Evolutionary conservation across 805 yeast genomes (phyloP).

Genomic region (Yarrowia sp.): DNA sequence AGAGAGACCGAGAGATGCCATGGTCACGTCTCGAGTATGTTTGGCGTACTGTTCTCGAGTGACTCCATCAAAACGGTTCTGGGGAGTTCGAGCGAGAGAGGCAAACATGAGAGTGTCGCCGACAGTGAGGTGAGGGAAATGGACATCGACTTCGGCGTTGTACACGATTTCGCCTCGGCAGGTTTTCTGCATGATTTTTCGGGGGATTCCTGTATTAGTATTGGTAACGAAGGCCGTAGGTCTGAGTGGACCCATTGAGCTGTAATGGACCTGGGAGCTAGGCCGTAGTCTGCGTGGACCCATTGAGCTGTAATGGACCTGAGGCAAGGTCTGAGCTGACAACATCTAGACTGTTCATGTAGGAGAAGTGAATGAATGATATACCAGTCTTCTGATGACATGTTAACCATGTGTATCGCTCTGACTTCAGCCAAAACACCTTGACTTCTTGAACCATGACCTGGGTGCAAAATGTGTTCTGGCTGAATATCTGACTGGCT

Average conservation of each 20-base stretch:
- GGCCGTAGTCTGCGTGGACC: background rate
- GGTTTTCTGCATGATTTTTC: conserved; percentile 57
- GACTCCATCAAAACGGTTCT: conserved; percentile 64
- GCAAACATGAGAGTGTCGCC: conserved; percentile 70
- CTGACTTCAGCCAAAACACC: too few species aligned
- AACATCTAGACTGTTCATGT: too few species aligned
- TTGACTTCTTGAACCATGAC: too few species aligned
- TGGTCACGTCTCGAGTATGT: conserved; percentile 61
- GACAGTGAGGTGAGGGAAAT: conserved; percentile 72
- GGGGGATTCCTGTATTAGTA: conserved; percentile 50
- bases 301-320: too few species aligned
- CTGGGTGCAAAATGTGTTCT: too few species aligned
- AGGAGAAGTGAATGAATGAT: too few species aligned
- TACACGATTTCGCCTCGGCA: conserved; percentile 76
- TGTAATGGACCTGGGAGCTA: too few species aligned
- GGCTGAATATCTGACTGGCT: too few species aligned
- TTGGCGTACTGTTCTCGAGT: conserved; percentile 60
- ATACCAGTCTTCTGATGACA: too few species aligned
- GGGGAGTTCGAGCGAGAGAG: conserved; percentile 65
- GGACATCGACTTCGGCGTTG: conserved; percentile 71
- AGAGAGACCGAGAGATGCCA: conserved; percentile 58
- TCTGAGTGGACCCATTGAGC: background rate
- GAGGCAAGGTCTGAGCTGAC: too few species aligned
- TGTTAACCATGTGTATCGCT: too few species aligned
- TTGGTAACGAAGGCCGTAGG: background rate